Evolutionary conservation across 2,329 filamentous ascomycete species (phyloP).

Genomic region (Arthrobotrys megalospora): DNA sequence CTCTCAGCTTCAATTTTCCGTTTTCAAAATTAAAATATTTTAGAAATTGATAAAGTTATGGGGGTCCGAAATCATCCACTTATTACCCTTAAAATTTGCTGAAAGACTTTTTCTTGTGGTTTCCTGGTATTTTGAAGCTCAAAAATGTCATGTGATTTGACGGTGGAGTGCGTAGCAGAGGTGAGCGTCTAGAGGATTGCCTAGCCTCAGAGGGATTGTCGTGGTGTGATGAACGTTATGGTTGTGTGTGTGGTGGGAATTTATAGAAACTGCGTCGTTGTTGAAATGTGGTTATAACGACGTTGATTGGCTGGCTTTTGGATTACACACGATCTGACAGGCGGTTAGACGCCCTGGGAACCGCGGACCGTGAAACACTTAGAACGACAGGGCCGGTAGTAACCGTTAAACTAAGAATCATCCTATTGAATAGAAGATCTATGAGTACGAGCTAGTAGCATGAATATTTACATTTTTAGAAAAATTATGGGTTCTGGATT

Average conservation of each 20-base stretch:
- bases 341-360: slow-evolving; percentile 18
- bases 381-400: background rate
- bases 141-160: background rate
- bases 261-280: no score
- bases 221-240: no score
- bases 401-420: background rate
- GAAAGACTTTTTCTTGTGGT: no score
- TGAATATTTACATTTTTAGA: no score
- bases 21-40: background rate
- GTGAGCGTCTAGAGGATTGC: no score
- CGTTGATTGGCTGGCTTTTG: slow-evolving; percentile 21
- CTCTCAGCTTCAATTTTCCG: background rate
- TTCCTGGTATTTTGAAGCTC: background rate
- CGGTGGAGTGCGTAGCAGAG: no score
- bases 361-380: slow-evolving; percentile 26
- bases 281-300: background rate
- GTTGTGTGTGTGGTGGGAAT: no score
- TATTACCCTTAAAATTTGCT: background rate
- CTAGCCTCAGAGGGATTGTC: background rate
- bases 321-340: slow-evolving; percentile 1
- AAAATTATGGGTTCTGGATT: no score
- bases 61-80: background rate
- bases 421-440: slow-evolving; percentile 1
- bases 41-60: background rate
- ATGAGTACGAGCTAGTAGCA: no score